Percentiles rank a stretch among this genome's conserved stretches.
Conservation (phyloP, 2,329 filamentous ascomycete genomes). For the Kalmusia sp. region DNA sequence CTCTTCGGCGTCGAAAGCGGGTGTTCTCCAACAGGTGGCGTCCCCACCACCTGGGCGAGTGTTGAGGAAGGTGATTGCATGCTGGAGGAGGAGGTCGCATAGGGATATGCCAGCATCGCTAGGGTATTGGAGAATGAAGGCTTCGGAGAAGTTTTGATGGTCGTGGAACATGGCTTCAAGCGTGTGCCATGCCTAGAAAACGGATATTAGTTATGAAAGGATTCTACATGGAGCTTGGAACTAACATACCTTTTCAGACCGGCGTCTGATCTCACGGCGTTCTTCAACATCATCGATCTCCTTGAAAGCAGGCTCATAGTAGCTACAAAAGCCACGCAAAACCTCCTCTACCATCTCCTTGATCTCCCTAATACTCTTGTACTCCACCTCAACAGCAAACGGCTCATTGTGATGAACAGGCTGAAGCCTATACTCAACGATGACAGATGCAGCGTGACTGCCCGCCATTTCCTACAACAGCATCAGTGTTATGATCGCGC, state of each 20-base stretch:
- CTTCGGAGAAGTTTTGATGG: slow-evolving; percentile 13
- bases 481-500: not conserved
- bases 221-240: too few relatives aligned
- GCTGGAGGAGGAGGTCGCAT: slow-evolving; percentile 12
- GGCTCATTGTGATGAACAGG: slow-evolving; percentile 19
- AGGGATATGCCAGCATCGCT: slow-evolving; percentile 8
- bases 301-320: slow-evolving; percentile 13
- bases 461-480: not conserved
- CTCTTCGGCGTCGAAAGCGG: slow-evolving; percentile 17
- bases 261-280: slow-evolving; percentile 9
- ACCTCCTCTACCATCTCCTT: slow-evolving; percentile 22
- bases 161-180: slow-evolving; percentile 18
- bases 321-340: slow-evolving; percentile 14
- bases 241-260: slow-evolving; percentile 6
- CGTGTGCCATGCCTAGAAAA: slow-evolving; percentile 14
- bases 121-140: slow-evolving; percentile 11
- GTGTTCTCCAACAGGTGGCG: slow-evolving; percentile 11
- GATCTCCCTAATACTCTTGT: slow-evolving; percentile 16
- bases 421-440: slow-evolving; percentile 20
- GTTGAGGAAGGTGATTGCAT: slow-evolving; percentile 8
- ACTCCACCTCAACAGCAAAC: slow-evolving; percentile 19
- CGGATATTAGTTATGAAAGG: too few relatives aligned
- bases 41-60: slow-evolving; percentile 14
- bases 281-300: slow-evolving; percentile 14
- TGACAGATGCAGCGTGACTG: slow-evolving; percentile 7